These are phyloP conservation scores for Noccaea caerulescens DNA, from an alignment of 345 rosid genomes.

Conservation along the genomic window DNA sequence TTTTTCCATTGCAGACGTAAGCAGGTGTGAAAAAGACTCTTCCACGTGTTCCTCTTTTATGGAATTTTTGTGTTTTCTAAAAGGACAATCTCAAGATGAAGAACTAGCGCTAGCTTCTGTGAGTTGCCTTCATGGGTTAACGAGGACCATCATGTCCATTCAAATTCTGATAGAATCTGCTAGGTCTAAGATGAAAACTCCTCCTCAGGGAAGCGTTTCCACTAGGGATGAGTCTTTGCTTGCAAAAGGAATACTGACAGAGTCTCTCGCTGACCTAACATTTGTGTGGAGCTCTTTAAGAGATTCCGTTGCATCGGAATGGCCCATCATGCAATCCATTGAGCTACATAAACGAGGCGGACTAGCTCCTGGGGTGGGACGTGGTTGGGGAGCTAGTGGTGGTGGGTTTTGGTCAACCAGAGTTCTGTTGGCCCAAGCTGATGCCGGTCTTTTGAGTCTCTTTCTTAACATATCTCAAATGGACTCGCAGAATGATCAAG, in stretches of 20 bases:
- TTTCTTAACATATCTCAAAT: slow-evolving; percentile 57
- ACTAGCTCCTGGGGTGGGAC: slow-evolving; percentile 84
- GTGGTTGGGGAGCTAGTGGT: slow-evolving; percentile 91
- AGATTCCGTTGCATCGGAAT: slow-evolving; percentile 57
- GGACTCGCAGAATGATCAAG: slow-evolving; percentile 42
- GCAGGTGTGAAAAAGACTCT: slow-evolving; percentile 42
- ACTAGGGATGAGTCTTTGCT: slow-evolving; percentile 66
- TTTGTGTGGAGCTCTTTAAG: slow-evolving; percentile 52
- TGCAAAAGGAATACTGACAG: slow-evolving; percentile 60
- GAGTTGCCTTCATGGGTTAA: slow-evolving; percentile 70
- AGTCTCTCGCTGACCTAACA: slow-evolving; percentile 58
- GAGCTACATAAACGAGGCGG: slow-evolving; percentile 93
- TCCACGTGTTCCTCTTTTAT: slow-evolving; percentile 53
- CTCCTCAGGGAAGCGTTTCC: slow-evolving; percentile 45
- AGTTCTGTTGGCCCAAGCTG: slow-evolving; percentile 73
- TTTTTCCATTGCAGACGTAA: slow-evolving; percentile 40
- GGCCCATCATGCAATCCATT: slow-evolving; percentile 64
- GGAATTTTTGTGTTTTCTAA: slow-evolving; percentile 58
- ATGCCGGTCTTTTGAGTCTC: slow-evolving; percentile 56
- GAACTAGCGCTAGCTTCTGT: slow-evolving; percentile 72
- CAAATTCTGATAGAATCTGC: slow-evolving; percentile 68
- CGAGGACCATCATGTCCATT: slow-evolving; percentile 48
- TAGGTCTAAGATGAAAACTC: slow-evolving; percentile 45
- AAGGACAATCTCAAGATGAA: slow-evolving; percentile 54
- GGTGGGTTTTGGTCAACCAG: slow-evolving; percentile 87